phyloP scores from a whole-genome alignment of 2,329 filamentous ascomycete species.

The Talaromyces albobiverticillius region DNA sequence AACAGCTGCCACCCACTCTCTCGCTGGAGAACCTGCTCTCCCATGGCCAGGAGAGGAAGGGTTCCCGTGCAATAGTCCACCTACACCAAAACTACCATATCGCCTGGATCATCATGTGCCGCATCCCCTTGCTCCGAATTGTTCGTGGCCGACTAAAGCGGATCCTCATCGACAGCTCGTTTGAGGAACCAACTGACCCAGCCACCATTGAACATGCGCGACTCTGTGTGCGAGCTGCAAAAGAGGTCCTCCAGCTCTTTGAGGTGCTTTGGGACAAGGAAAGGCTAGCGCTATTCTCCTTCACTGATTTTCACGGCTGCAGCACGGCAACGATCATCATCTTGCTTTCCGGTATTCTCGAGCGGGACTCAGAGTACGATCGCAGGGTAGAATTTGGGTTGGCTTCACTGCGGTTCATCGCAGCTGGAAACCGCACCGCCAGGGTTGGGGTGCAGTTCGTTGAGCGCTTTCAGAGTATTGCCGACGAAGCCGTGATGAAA shows the following conservation, averaged over 20 bases:
- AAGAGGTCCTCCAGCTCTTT: conserved; percentile 31
- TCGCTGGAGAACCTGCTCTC: background rate
- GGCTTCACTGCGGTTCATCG: conserved; percentile 33
- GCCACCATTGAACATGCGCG: conserved; percentile 21
- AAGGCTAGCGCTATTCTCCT: conserved; percentile 37
- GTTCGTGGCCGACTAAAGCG: conserved; percentile 2
- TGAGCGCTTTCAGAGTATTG: conserved; percentile 25
- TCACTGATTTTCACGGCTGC: conserved; percentile 40
- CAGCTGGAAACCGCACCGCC: conserved; percentile 29
- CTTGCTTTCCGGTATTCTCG: conserved; percentile 32
- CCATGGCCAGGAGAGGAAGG: background rate
- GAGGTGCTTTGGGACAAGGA: conserved; percentile 26
- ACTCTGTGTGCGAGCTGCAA: conserved; percentile 30
- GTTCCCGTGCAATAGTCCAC: background rate
- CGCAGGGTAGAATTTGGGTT: conserved; percentile 29
- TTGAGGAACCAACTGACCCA: background rate
- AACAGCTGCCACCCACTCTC: background rate
- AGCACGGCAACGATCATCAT: conserved; percentile 38
- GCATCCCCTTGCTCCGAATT: background rate
- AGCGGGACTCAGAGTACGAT: conserved; percentile 32
- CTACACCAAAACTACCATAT: conserved; percentile 3
- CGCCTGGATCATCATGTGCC: conserved; percentile 4
- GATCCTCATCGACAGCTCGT: background rate
- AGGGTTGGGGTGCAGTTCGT: conserved; percentile 27
- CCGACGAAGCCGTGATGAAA: conserved; percentile 21